Base-by-base conservation (phyloP, 495 filamentous ascomycete species). In the Chaetomium tenue region DNA sequence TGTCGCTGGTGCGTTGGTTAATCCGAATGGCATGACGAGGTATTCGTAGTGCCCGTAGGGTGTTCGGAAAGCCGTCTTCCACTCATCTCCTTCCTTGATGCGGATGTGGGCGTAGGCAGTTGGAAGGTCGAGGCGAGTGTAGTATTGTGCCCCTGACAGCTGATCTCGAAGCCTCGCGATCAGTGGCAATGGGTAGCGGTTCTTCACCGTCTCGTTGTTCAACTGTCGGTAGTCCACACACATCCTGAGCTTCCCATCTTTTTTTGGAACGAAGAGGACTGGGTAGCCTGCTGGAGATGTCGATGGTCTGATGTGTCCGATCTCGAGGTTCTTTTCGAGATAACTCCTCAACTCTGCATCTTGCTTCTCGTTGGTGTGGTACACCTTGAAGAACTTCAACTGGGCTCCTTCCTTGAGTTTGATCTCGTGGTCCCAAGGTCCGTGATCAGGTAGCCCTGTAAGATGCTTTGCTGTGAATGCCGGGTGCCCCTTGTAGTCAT, bases 31-130 rank as follows among this genome's bases (percentile, higher is more conserved):
- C 44, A 64, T 64, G 0, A 58, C 40, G 5, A 51, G 20, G 42
- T 64, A 64, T 42, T 64, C 30, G 33, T 50, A 64, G n/a, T 23
- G 44, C 16, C 62, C 44, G 11, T 58, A 39, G 2, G 2, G 16
- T 4, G 44, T 59, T 5, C 47, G 1, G 30, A 64, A 64, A 6
- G 63, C 63, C 6, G 63, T 64, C 22, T 64, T 64, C 63, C 47
- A 64, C 23, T 64, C 55, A 12, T 64, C 55, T 2, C 47, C 47
- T 53, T 59, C 30, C 33, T 53, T 59, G 26, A 64, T 63, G 11
- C 53, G 2, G 26, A 63, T 59, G 16, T 40, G 22, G 33, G 25
- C 18, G n/a, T 58, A 64, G 5, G 42, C 47, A 0, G 26, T 44
- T 46, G 20, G 55, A 11, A 64, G 55, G 15, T 64, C 55, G 12